Conservation (phyloP, 2,329 filamentous ascomycete species). For the Cryphonectria parasitica region DNA sequence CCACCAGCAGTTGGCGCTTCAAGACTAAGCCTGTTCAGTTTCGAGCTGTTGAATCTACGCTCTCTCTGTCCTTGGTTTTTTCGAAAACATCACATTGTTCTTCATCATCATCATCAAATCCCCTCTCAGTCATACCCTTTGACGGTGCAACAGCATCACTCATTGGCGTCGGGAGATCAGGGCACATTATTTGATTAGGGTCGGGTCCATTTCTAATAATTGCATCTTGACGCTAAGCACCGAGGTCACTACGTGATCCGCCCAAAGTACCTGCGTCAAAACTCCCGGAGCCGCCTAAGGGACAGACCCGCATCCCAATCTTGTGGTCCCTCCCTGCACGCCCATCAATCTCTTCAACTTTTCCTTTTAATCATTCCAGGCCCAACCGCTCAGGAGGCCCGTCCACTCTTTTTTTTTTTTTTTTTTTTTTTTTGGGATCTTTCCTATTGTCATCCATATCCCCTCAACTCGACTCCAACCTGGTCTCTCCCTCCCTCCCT, state of each 20-base stretch:
- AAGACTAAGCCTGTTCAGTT: not conserved
- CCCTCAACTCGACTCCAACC: constrained; percentile 24
- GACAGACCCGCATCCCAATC: constrained; percentile 31
- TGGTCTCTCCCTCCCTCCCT: constrained; percentile 21
- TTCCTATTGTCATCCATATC: constrained; percentile 28
- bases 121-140: constrained; percentile 4
- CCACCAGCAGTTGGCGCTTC: not conserved
- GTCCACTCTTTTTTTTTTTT: constrained; percentile 32
- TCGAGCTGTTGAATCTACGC: not conserved
- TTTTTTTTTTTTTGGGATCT: constrained; percentile 31
- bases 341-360: constrained; percentile 31
- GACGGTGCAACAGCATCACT: constrained; percentile 16
- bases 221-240: constrained; percentile 31
- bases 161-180: constrained; percentile 20
- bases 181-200: constrained; percentile 33
- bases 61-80: not conserved
- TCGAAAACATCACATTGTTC: constrained; percentile 9
- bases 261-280: constrained; percentile 29
- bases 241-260: constrained; percentile 29
- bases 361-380: constrained; percentile 32
- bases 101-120: not conserved
- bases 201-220: constrained; percentile 30
- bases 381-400: constrained; percentile 28
- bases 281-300: constrained; percentile 30
- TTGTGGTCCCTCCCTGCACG: constrained; percentile 31